These are phyloP conservation scores for Penicillium macrosclerotiorum DNA, from an alignment of 495 filamentous ascomycete genomes.

Conservation along the genomic window DNA sequence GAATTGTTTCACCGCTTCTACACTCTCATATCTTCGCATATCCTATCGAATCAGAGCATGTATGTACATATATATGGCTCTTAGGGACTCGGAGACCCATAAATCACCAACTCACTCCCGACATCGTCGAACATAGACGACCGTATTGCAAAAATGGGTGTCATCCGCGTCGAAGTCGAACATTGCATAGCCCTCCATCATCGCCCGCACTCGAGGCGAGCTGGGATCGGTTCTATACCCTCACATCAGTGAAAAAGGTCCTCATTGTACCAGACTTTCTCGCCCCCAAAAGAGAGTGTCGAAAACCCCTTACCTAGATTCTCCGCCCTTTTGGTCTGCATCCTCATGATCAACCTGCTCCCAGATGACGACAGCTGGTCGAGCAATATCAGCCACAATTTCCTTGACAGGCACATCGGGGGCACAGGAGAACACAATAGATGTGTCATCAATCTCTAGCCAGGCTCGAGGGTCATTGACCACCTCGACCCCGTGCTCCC, in stretches of 20 bases:
- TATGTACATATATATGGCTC: too few relatives aligned
- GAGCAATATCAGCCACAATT: constrained; percentile 31
- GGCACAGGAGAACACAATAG: constrained; percentile 25
- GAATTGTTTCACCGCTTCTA: too few relatives aligned
- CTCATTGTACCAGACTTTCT: not conserved
- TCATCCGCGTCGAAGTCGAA: constrained; percentile 9
- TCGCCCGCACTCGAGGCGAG: constrained; percentile 11
- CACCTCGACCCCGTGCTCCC: constrained; percentile 15
- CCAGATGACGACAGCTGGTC: constrained; percentile 35
- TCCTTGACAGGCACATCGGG: constrained; percentile 31
- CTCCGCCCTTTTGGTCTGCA: constrained; percentile 4
- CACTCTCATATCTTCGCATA: too few relatives aligned
- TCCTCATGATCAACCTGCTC: constrained; percentile 3
- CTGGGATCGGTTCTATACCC: constrained; percentile 9
- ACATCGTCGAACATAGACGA: constrained; percentile 12
- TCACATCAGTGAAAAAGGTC: constrained; percentile 1
- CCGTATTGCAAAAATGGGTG: constrained; percentile 3
- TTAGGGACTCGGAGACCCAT: too few relatives aligned
- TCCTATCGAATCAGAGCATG: too few relatives aligned
- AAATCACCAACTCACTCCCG: not conserved
- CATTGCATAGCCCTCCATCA: constrained; percentile 16
- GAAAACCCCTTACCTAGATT: not conserved
- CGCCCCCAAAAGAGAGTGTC: not conserved
- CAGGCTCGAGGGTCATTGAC: constrained; percentile 32
- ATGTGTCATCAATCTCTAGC: constrained; percentile 30